Evolutionary conservation across 2,329 filamentous ascomycete species (phyloP).

Genomic region (Arachnopeziza araneosa): DNA sequence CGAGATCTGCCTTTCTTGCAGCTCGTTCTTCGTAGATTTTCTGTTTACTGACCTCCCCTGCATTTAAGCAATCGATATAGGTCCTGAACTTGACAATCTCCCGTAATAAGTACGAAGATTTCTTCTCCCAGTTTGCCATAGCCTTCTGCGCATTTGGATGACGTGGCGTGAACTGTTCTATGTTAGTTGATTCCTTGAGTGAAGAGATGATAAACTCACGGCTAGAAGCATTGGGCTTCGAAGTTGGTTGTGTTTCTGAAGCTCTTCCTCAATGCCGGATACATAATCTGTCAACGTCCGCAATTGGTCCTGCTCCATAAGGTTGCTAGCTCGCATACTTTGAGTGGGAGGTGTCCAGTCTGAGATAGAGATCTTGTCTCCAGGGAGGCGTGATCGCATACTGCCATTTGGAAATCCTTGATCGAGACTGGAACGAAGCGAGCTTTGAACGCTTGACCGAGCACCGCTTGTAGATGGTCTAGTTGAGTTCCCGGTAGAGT

Average conservation of each 20-base stretch:
- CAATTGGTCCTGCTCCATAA: conserved; percentile 77
- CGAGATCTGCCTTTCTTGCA: conserved; percentile 12
- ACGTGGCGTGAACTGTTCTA: conserved; percentile 66
- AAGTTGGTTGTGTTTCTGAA: conserved; percentile 82
- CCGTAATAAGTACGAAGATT: conserved; percentile 81
- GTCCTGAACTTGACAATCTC: conserved; percentile 97
- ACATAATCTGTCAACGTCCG: conserved; percentile 72
- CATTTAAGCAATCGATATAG: conserved; percentile 79
- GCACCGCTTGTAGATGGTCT: conserved; percentile 25
- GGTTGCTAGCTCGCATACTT: conserved; percentile 77
- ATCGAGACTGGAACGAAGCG: conserved; percentile 53
- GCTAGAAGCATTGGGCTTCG: conserved; percentile 82
- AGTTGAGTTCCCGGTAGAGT: conserved; percentile 28
- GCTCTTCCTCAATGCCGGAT: conserved; percentile 75
- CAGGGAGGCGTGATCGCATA: conserved; percentile 59
- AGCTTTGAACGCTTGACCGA: conserved; percentile 46
- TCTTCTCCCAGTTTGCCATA: conserved; percentile 96
- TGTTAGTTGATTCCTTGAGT: not conserved
- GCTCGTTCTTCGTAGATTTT: conserved; percentile 61
- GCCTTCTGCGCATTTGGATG: conserved; percentile 76
- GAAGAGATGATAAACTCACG: conserved; percentile 35
- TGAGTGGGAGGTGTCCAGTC: conserved; percentile 89
- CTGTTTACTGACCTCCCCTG: conserved; percentile 63
- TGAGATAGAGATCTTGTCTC: conserved; percentile 75
- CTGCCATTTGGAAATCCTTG: conserved; percentile 30